Base-by-base conservation (phyloP, 768 basidiomycete species). In the Phaeolepiota aurea region DNA sequence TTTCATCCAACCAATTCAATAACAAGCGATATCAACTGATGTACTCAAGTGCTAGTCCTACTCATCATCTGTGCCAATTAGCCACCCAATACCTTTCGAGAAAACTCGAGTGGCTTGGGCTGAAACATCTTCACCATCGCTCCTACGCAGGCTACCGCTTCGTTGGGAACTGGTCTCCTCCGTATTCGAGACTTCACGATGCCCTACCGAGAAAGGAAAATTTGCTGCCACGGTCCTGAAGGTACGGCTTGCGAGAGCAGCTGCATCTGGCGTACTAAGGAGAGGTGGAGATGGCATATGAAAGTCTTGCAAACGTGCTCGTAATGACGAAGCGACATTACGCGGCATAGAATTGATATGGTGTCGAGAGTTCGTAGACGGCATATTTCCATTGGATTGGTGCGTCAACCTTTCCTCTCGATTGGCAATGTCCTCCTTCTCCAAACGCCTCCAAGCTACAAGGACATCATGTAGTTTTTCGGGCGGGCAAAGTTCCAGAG, bases 71-170 rank as follows among this genome's bases (percentile, higher is more conserved):
- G 80, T 86, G 31, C 94, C 94, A 43, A 98, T 80, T 20, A 98
- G 68, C 94, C 94, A 98, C 20, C 93, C 93, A 39, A 98, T 88
- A 5, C 94, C 94, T 53, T 84, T 83, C 25, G 88, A 86, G 31
- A 98, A 59, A 3, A 79, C 88, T 21, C 82, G 72, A 37, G 79
- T 77, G 2, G 89, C 89, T 50, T 83, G 80, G n/a, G 74, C 58
- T 14, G 81, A 77, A 31, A 86, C 79, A 40, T 84, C 83, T 13
- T 74, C 77, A 28, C 65, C 65, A 38, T 73, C 73, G 44, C 60
- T 62, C 44, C 64, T 61, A 36, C 66, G 57, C 35, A 66, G 60
- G 40, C 60, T 57, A 38, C 65, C 65, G 35, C 67, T 66, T 14
- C 63, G 23, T 9, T 41, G 54, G 13, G 68, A 69, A 16, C 60